Conservation (phyloP, 1,139 yeast species). For the Yamadazyma dendronema region DNA sequence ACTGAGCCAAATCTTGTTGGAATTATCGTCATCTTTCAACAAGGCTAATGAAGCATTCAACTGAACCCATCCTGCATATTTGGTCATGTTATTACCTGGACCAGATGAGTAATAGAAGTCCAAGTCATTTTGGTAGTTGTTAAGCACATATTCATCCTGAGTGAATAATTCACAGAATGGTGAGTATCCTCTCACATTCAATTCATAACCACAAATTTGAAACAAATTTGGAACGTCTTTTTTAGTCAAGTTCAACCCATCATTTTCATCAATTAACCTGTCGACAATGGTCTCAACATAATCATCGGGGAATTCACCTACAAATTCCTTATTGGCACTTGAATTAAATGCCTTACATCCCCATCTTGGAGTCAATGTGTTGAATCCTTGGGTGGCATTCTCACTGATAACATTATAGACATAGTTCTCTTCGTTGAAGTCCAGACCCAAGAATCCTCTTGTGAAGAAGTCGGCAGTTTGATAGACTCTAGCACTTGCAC, state of each 20-base stretch:
- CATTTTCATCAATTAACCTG: slow-evolving; percentile 40
- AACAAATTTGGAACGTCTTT: slow-evolving; percentile 42
- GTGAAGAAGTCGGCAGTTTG: slow-evolving; percentile 30
- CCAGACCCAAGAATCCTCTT: slow-evolving; percentile 27
- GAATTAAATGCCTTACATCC: slow-evolving; percentile 21
- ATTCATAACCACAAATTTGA: slow-evolving; percentile 53
- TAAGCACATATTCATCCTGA: slow-evolving; percentile 44
- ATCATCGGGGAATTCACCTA: slow-evolving; percentile 18
- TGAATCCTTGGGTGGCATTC: slow-evolving; percentile 24
- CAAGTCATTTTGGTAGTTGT: slow-evolving; percentile 46
- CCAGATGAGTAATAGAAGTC: slow-evolving; percentile 48
- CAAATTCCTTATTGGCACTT: slow-evolving; percentile 11
- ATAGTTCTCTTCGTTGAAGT: slow-evolving; percentile 17
- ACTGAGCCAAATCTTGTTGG: slow-evolving; percentile 40
- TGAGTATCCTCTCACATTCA: slow-evolving; percentile 48
- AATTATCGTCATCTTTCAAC: slow-evolving; percentile 21
- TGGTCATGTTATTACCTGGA: slow-evolving; percentile 41
- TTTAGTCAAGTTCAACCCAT: slow-evolving; percentile 36
- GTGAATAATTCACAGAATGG: slow-evolving; percentile 53
- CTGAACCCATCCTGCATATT: slow-evolving; percentile 29
- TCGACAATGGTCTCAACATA: slow-evolving; percentile 39
- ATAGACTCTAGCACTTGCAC: slow-evolving; percentile 31
- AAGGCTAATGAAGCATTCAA: slow-evolving; percentile 31
- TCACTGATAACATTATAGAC: slow-evolving; percentile 25
- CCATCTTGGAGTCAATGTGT: slow-evolving; percentile 29